A percentile compares a stretch with the other conserved stretches of the same genome.
Conservation (phyloP, 2,329 filamentous ascomycete species). For the Talaromyces sp. region DNA sequence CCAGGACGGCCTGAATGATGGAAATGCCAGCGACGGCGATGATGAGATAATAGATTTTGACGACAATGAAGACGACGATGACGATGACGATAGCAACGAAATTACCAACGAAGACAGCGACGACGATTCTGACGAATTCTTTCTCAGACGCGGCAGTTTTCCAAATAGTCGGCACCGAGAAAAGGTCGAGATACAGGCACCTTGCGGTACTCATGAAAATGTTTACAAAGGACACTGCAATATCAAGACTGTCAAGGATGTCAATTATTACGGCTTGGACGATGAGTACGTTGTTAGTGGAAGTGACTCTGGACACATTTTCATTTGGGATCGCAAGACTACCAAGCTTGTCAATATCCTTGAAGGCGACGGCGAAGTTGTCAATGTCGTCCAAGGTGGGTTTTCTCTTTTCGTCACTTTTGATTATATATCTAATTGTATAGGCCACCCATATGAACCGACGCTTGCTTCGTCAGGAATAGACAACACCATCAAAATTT, state of each 20-base stretch:
- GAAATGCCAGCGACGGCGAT: constrained; percentile 1
- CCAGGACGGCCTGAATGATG: constrained; percentile 14
- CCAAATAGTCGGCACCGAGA: constrained; percentile 39
- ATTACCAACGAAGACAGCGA: constrained; percentile 24
- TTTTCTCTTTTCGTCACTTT: too few species aligned
- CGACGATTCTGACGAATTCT: constrained; percentile 24
- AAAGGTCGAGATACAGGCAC: constrained; percentile 49
- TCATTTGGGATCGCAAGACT: constrained; percentile 63
- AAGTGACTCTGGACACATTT: constrained; percentile 60
- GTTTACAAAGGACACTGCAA: constrained; percentile 61
- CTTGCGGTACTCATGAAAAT: constrained; percentile 52
- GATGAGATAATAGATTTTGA: constrained; percentile 16
- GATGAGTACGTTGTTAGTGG: constrained; percentile 65
- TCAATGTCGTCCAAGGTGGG: constrained; percentile 60
- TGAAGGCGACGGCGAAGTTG: constrained; percentile 62
- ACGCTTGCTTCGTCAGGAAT: constrained; percentile 62
- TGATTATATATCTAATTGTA: too few species aligned
- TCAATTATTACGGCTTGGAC: constrained; percentile 61
- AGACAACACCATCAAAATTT: constrained; percentile 64
- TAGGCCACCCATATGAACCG: constrained; percentile 61
- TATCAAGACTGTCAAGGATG: constrained; percentile 62
- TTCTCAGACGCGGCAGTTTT: constrained; percentile 46
- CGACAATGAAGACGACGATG: constrained; percentile 23
- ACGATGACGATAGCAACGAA: constrained; percentile 26
- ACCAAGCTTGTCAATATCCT: constrained; percentile 58